Evolutionary conservation across 2,329 filamentous ascomycete genomes (phyloP), one percentile per base, ranked within the genome.

Genomic region (Phoma sp.): DNA sequence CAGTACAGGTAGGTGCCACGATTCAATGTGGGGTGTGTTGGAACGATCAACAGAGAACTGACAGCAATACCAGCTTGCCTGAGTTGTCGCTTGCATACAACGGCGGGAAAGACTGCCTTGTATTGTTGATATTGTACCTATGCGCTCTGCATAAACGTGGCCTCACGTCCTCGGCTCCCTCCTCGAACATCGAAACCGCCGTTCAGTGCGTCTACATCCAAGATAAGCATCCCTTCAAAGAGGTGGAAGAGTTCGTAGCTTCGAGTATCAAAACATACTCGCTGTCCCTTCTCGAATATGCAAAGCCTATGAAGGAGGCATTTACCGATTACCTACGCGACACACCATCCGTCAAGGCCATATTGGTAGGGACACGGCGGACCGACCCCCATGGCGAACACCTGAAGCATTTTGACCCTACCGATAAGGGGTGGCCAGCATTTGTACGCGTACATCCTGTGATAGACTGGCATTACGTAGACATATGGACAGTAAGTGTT

Each of bases 401-500:
- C 14, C 75, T 99, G 66, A 89, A 84, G 32, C 86, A 90, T 75
- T 98, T 98, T 71, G 91, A 96, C 71, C 84, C 83, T 43, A 99
- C 95, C 4, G 95, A 98, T 75, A 80, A 84, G 29, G 92, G 89
- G 2, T 99, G 95, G 95, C 95, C 95, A 29, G 79, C 82, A 36
- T 96, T 98, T 69, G 93, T 98, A 87, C 86, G 95, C 53, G 83
- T 98, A 56, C 92, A 99, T 75, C 93, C 95, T 0, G 90, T 99
- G 9, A 93, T 99, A 69, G 95, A 99, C 76, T 99, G 95, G 95
- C 91, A 95, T 74, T 96, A 97, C 75, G 85, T 86, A 10, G 93
- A 98, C 74, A 93, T 98, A 47, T 98, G 95, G 95, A 86, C 87
- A 15, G 92, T 96, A 70, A 81, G 91, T 82, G 11, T n/a, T n/a